Conservation (phyloP, 176 grass and related monocot species). For the Echinochloa phyllopogon region DNA sequence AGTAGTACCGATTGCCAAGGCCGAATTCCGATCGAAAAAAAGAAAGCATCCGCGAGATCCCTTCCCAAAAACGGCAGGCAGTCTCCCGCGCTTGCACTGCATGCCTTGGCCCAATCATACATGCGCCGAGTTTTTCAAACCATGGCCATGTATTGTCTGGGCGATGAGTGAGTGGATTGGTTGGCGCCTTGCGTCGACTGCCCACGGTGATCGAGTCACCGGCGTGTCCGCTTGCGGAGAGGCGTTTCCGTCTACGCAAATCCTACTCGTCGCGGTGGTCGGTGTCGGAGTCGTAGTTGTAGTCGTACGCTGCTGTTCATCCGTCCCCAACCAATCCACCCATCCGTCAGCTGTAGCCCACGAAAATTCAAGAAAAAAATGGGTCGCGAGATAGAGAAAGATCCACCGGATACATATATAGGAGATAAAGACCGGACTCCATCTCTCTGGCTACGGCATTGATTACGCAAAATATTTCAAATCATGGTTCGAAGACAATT, state of each 20-base stretch:
- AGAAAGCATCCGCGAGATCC: not conserved
- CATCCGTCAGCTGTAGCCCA: not conserved
- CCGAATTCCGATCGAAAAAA: not conserved
- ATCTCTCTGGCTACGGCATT: not conserved
- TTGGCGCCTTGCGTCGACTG: constrained; percentile 4
- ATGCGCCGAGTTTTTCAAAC: not conserved
- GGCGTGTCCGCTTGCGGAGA: not conserved
- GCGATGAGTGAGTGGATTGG: not conserved
- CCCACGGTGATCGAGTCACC: too few relatives aligned
- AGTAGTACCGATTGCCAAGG: too few relatives aligned
- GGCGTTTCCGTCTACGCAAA: constrained; percentile 42
- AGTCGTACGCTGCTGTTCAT: not conserved
- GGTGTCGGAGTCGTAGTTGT: too few relatives aligned
- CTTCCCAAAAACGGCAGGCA: not conserved
- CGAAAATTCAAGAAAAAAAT: not conserved
- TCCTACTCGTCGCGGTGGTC: constrained; percentile 2
- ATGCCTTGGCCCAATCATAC: too few relatives aligned
- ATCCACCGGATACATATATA: not conserved
- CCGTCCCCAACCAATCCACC: not conserved
- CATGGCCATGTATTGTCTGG: not conserved
- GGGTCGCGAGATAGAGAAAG: not conserved
- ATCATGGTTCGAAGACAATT: too few relatives aligned
- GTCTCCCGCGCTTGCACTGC: not conserved
- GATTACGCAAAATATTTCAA: not conserved
- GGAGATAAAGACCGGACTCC: too few relatives aligned